Percentiles rank a stretch among this genome's conserved stretches.
Evolutionary conservation across 2,329 filamentous ascomycete genomes (phyloP).

Genomic region (Penicillium thymicola): DNA sequence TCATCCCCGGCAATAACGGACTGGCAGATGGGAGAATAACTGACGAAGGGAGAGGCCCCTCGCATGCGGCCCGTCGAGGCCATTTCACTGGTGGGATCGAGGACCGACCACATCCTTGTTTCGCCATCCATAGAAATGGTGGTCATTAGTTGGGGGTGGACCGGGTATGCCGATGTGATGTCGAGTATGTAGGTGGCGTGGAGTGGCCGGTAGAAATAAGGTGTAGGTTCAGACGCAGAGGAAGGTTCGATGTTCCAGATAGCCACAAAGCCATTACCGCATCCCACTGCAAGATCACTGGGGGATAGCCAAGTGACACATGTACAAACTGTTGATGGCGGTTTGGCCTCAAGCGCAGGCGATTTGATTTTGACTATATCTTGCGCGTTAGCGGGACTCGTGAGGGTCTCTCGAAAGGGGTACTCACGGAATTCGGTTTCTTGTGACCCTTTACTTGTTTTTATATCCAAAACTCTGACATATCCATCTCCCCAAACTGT

Average conservation of each 20-base stretch:
- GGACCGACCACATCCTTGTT: conserved; percentile 53
- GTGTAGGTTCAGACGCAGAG: conserved; percentile 20
- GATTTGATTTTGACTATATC: conserved; percentile 42
- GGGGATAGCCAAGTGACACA: conserved; percentile 57
- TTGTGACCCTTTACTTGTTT: conserved; percentile 25
- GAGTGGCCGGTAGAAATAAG: conserved; percentile 37
- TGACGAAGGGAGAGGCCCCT: conserved; percentile 47
- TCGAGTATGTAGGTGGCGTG: conserved; percentile 41
- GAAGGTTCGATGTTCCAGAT: conserved; percentile 48
- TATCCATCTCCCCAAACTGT: conserved; percentile 58
- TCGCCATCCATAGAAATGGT: conserved; percentile 56
- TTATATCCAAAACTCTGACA: conserved; percentile 54
- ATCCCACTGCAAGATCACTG: conserved; percentile 53
- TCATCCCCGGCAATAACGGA: conserved; percentile 56
- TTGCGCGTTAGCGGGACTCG: not conserved
- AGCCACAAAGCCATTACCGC: conserved; percentile 55
- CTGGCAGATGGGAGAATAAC: conserved; percentile 56
- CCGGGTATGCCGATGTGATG: conserved; percentile 51
- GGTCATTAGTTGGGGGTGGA: conserved; percentile 51
- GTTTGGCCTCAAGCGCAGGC: conserved; percentile 50
- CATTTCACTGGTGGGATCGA: conserved; percentile 46
- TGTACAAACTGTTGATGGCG: conserved; percentile 54
- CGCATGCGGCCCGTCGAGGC: conserved; percentile 49
- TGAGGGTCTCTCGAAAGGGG: not conserved
- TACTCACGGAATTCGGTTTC: conserved; percentile 35